These are phyloP conservation scores for Fragaria iinumae DNA, from an alignment of 306 rosid species.

Conservation along the genomic window DNA sequence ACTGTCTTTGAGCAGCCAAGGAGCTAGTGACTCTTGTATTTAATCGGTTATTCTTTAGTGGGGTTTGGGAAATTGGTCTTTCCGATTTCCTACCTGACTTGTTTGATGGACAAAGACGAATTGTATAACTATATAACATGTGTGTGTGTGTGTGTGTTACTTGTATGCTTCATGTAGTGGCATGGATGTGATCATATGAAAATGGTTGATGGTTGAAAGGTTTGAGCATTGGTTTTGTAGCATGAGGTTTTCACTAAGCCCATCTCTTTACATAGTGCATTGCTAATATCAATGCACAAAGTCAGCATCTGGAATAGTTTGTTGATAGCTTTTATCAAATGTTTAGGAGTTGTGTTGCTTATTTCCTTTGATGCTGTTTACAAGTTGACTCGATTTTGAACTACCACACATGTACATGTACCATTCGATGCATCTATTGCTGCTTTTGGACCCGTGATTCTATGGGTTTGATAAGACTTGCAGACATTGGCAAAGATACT, in stretches of 20 bases:
- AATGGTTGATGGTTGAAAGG: background rate
- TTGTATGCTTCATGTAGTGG: background rate
- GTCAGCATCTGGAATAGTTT: background rate
- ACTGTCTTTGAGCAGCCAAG: background rate
- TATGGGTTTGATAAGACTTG: background rate
- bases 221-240: background rate
- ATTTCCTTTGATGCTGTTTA: background rate
- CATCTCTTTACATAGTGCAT: background rate
- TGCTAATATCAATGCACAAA: background rate
- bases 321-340: no score
- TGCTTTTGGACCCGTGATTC: background rate
- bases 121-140: background rate
- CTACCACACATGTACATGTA: background rate
- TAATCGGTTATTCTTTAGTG: background rate
- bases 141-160: background rate
- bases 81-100: background rate
- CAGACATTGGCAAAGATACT: background rate
- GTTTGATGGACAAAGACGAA: background rate
- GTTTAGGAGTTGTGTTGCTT: background rate
- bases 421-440: background rate
- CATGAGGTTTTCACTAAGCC: background rate
- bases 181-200: background rate
- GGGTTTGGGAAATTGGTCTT: background rate
- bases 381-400: background rate
- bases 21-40: background rate